Percentiles rank a stretch among this genome's conserved stretches.
Conservation (phyloP, 2,329 filamentous ascomycete genomes). For the Neonectria hederae region DNA sequence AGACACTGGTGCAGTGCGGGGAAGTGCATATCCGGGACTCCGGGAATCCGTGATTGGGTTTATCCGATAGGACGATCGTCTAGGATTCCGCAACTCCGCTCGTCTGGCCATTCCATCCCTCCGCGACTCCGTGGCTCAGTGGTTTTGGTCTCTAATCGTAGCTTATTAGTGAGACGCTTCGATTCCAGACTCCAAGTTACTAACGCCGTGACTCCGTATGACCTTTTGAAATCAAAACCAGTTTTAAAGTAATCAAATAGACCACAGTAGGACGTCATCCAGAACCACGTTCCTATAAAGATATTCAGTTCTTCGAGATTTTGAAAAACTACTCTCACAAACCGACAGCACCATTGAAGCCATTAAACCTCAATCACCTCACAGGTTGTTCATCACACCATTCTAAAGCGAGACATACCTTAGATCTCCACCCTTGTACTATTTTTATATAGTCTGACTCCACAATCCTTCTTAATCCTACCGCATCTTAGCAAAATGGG, state of each 20-base stretch:
- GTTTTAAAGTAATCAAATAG: not conserved
- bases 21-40: not conserved
- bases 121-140: not conserved
- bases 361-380: not conserved
- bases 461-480: not conserved
- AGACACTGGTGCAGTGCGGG: not conserved
- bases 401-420: not conserved
- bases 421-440: not conserved
- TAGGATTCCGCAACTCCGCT: too few relatives aligned
- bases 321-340: not conserved
- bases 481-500: constrained; percentile 4
- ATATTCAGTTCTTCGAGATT: not conserved
- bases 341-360: not conserved
- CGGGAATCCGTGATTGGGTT: not conserved
- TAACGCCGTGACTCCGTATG: not conserved
- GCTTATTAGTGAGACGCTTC: not conserved
- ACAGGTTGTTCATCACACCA: not conserved
- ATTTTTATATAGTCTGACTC: not conserved
- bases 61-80: too few relatives aligned
- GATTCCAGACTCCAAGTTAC: not conserved
- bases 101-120: not conserved
- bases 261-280: not conserved
- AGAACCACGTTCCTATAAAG: not conserved
- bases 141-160: not conserved
- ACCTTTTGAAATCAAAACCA: not conserved